Evolutionary conservation across 2,329 filamentous ascomycete species (phyloP).

Genomic region (Hirsutella rhossiliensis): DNA sequence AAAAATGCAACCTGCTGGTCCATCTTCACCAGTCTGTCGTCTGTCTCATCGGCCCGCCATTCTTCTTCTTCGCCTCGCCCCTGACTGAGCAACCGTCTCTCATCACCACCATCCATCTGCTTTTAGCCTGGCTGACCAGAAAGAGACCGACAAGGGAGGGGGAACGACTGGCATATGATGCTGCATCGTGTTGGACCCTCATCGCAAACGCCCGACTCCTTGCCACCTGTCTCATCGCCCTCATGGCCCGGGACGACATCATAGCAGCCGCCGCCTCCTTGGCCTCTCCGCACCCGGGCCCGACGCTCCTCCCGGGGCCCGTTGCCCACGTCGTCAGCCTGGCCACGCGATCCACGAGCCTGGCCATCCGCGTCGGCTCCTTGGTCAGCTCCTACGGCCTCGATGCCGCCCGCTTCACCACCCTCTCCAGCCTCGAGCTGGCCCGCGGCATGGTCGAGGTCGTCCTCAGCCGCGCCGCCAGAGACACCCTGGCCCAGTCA

Average conservation of each 20-base stretch:
- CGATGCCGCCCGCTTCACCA: conserved; percentile 41
- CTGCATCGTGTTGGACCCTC: neutral
- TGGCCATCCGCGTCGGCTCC: conserved; percentile 41
- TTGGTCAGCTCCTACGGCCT: conserved; percentile 39
- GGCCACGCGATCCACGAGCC: conserved; percentile 45
- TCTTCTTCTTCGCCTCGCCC: too few species aligned
- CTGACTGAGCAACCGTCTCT: too few species aligned
- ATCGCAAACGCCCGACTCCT: neutral
- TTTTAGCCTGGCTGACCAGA: too few species aligned
- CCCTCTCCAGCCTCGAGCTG: conserved; percentile 44
- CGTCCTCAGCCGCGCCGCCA: conserved; percentile 39
- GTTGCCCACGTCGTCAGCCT: conserved; percentile 49
- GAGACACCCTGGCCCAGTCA: conserved; percentile 33
- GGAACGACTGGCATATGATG: neutral
- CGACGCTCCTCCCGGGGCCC: conserved; percentile 43
- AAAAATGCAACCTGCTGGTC: too few species aligned
- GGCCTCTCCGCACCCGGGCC: conserved; percentile 12
- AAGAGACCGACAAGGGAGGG: neutral
- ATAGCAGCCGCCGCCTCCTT: conserved; percentile 5
- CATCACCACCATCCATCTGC: too few species aligned
- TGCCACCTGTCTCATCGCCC: neutral
- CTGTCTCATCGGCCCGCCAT: too few species aligned
- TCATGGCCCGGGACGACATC: neutral
- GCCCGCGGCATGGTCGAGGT: conserved; percentile 42
- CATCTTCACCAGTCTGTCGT: too few species aligned